These are phyloP conservation scores for Talaromyces sp. DNA, from an alignment of 2,329 filamentous ascomycete species.

Conservation along the genomic window DNA sequence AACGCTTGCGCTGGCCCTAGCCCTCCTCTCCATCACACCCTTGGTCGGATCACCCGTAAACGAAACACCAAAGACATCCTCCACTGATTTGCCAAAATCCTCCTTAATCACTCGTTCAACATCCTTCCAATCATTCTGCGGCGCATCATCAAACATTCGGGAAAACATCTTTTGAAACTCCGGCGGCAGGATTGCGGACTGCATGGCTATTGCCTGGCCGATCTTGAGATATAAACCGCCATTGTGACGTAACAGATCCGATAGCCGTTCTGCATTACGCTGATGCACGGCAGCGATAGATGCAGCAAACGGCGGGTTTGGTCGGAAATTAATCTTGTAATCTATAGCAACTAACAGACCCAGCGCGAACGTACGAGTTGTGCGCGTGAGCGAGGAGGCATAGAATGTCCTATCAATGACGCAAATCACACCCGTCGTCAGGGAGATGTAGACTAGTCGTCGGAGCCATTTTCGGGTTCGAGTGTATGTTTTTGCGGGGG, in stretches of 20 bases:
- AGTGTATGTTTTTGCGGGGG: slow-evolving; percentile 67
- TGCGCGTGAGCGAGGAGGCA: slow-evolving; percentile 74
- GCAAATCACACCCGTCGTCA: slow-evolving; percentile 63
- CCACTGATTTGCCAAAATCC: slow-evolving; percentile 80
- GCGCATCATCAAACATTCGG: slow-evolving; percentile 96
- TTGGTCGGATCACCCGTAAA: slow-evolving; percentile 66
- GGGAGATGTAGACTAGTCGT: slow-evolving; percentile 63
- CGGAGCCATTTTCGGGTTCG: slow-evolving; percentile 74
- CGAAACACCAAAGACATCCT: slow-evolving; percentile 90
- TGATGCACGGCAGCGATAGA: slow-evolving; percentile 75
- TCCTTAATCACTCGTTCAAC: slow-evolving; percentile 81
- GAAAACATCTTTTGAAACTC: slow-evolving; percentile 97
- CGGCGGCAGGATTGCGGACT: slow-evolving; percentile 86
- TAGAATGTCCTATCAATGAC: slow-evolving; percentile 71
- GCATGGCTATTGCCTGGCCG: slow-evolving; percentile 97
- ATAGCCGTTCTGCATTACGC: slow-evolving; percentile 80
- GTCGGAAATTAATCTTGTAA: slow-evolving; percentile 94
- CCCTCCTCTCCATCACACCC: slow-evolving; percentile 69
- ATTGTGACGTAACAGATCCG: slow-evolving; percentile 77
- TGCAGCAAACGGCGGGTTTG: slow-evolving; percentile 70
- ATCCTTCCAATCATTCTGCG: slow-evolving; percentile 84
- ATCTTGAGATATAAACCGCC: slow-evolving; percentile 96
- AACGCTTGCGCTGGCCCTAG: slow-evolving; percentile 77
- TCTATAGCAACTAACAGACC: slow-evolving; percentile 81
- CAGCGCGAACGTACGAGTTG: slow-evolving; percentile 74